Conservation (phyloP, 31 red algal genomes). For the Pterothamnion heteromorphum region DNA sequence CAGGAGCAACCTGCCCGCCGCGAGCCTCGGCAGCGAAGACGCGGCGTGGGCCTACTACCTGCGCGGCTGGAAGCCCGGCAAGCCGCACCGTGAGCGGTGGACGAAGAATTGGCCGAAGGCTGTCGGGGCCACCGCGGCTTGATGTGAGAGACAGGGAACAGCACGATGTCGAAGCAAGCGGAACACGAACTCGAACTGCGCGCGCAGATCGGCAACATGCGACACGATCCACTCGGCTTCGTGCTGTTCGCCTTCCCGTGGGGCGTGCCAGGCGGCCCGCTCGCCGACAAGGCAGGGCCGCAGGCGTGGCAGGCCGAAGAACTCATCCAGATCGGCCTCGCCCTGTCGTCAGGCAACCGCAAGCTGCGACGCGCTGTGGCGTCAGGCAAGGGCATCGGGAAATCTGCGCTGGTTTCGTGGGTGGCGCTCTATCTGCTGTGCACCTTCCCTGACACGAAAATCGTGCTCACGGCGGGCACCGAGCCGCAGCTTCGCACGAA, state of each 20-base stretch:
- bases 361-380: background rate
- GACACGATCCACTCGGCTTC: background rate
- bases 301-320: background rate
- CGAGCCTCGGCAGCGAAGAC: too few species aligned
- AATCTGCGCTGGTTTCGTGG: background rate
- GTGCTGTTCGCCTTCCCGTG: background rate
- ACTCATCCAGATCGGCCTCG: background rate
- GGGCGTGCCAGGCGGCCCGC: background rate
- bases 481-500: background rate
- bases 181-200: background rate
- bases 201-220: background rate
- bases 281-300: background rate
- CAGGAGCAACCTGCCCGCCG: too few species aligned
- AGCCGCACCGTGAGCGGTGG: too few species aligned
- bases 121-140: background rate
- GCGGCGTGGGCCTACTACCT: too few species aligned
- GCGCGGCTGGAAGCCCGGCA: too few species aligned
- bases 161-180: too few species aligned
- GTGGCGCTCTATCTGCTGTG: background rate
- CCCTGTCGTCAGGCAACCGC: background rate
- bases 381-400: constrained; percentile 8
- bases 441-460: background rate
- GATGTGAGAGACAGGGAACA: background rate
- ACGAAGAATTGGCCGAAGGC: too few species aligned
- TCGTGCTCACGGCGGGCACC: background rate